A percentile compares a stretch with the other conserved stretches of the same genome.
These are phyloP conservation scores for Lachnellula occidentalis DNA, from an alignment of 2,329 filamentous ascomycete species.

Conservation along the genomic window DNA sequence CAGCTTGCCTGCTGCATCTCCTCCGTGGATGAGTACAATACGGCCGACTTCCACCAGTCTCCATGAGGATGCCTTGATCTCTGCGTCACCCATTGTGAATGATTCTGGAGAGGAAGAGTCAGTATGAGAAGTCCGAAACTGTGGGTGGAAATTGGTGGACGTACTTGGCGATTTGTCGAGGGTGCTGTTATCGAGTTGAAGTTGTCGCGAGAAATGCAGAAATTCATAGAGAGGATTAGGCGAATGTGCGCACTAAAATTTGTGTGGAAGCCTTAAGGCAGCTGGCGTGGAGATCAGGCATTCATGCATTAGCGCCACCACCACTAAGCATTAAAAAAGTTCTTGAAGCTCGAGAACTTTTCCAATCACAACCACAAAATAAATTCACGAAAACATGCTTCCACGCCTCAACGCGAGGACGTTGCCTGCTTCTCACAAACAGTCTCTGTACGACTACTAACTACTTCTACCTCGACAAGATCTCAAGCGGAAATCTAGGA, in stretches of 20 bases:
- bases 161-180: slow-evolving; percentile 30
- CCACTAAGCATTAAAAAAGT: not conserved
- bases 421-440: not conserved
- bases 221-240: slow-evolving; percentile 9
- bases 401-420: not conserved
- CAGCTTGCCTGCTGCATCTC: slow-evolving; percentile 79
- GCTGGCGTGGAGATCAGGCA: slow-evolving; percentile 2
- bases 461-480: not conserved
- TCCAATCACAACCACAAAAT: slow-evolving; percentile 2
- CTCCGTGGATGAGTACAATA: slow-evolving; percentile 80
- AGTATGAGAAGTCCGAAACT: slow-evolving; percentile 21
- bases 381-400: not conserved
- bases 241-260: slow-evolving; percentile 18
- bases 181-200: slow-evolving; percentile 24
- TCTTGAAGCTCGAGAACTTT: slow-evolving; percentile 6
- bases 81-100: slow-evolving; percentile 76
- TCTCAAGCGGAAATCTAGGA: not conserved
- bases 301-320: slow-evolving; percentile 10
- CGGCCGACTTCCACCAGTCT: slow-evolving; percentile 98
- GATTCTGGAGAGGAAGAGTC: slow-evolving; percentile 39
- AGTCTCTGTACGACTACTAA: no score
- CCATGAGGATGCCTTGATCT: slow-evolving; percentile 79
- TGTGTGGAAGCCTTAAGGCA: slow-evolving; percentile 3
- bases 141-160: slow-evolving; percentile 19
- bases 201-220: slow-evolving; percentile 12